Base-by-base conservation (phyloP, 345 rosid species). In the Alliaria petiolata region DNA sequence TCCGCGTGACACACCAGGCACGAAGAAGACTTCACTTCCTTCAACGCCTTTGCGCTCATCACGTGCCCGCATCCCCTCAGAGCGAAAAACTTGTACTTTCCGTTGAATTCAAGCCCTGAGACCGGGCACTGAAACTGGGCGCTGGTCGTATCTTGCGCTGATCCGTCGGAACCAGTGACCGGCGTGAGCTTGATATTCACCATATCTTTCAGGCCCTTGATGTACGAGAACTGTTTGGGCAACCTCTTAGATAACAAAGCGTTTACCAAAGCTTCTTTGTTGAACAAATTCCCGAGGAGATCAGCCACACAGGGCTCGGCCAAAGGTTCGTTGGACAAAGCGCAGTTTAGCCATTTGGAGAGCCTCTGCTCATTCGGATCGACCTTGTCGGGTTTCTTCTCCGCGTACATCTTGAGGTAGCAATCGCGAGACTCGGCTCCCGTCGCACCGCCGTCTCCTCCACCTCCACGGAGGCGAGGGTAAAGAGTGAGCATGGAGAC, bases 381-480 rank as follows among this genome's bases (percentile, higher is more conserved):
- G 22, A 87, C 88, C 74, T 90, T 92, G 47, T 95, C 98, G 5
- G 97, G 99, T 81, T 89, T 92, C 76, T 83, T 89, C 72, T 81
- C 98, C 0, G 98, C 99, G 76, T 95, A 92, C 98, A 89, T 92
- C 47, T 95, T 95, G 65, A 95, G 96, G 60, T 95, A 95, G 70
- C 98, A 95, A 76, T 95, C 96, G 2, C 97, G 95, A 19, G 98
- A 92, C 80, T 88, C 96, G 0, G 98, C 98, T 10, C 98, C 98
- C 0, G 99, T 95, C 3, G 98, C 93, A 8, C 99, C 99, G n/a
- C 99, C 99, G 80, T 95, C 99, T 15, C 99, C 99, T 1, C 99
- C 98, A 16, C 99, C 98, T 13, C 92, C 99, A 11, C 28, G 76
- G 75, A 88, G 81, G 26, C 92, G 91, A 28, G 83, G 75, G 47